Conservation (phyloP, 2,329 filamentous ascomycete genomes). For the Rosellinia necatrix region DNA sequence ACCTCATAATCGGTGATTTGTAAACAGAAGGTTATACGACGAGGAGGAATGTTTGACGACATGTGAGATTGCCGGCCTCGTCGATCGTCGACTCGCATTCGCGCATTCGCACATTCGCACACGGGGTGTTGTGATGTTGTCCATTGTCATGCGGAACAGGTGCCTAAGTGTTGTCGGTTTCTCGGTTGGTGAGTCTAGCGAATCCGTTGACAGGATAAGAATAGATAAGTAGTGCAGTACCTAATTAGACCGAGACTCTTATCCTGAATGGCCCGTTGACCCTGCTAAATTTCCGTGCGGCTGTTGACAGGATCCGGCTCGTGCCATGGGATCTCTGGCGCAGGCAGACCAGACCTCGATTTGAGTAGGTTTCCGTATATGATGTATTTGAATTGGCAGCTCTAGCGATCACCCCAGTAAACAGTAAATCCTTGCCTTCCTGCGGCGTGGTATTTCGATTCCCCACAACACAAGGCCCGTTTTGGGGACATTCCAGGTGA, state of each 20-base stretch:
- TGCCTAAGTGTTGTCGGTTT: neutral
- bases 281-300: neutral
- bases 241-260: neutral
- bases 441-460: neutral
- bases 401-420: neutral
- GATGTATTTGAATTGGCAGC: slow-evolving; percentile 6
- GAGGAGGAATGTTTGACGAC: too few species aligned
- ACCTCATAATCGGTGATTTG: too few species aligned
- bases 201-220: neutral
- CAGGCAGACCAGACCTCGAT: too few species aligned
- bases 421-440: neutral
- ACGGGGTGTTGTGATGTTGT: too few species aligned
- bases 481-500: neutral
- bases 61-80: too few species aligned
- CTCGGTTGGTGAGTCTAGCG: neutral
- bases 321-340: neutral
- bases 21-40: too few species aligned
- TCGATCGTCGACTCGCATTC: too few species aligned
- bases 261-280: neutral
- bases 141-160: neutral
- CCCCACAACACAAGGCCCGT: too few species aligned
- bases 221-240: neutral
- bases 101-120: too few species aligned
- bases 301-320: neutral
- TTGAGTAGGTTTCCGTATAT: neutral